Evolutionary conservation across 495 filamentous ascomycete species (phyloP), one percentile per base, ranked within the genome.

Genomic region (Xylaria bambusicola): DNA sequence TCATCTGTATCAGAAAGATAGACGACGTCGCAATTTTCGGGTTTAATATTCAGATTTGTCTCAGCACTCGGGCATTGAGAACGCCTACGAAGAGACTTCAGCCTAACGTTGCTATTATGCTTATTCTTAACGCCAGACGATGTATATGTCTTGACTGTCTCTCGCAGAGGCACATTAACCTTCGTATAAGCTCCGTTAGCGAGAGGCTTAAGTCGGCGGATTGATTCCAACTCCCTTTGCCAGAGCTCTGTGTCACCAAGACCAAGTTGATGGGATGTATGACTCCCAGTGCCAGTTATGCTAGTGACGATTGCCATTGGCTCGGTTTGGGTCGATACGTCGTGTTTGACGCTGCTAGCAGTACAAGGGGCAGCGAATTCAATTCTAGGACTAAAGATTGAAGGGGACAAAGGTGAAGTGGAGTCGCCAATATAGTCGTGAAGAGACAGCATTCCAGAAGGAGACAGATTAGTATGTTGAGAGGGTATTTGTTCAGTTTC

Each of bases 151-250:
- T 12, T 12, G n/a, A 15, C 13, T 26, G 31, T 1, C 31, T 29
- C 35, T 24, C 50, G 31, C 8, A 53, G 50, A 10, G 50, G 50
- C 23, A 53, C 35, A 27, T 41, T 26, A 9, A 53, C 50, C 2
- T 18, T 41, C 3, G 12, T 53, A n/a, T 53, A 53, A 12, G 8
- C 40, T 6, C 41, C 55, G 2, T 17, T 12, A 21, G 38, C 33
- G 12, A 58, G 6, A 12, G 55, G 55, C 29, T 12, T 21, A 26
- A 20, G 44, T 31, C 55, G 55, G 3, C 44, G 44, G 6, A 58
- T 58, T 8, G 44, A 50, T 26, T 58, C 55, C 18, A 58, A 13
- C 35, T 58, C 55, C 26, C 33, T 24, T 31, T 48, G 10, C 55
- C 55, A 58, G 17, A 57, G 41, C 26, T 46, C 48, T 15, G 20